These are phyloP conservation scores for Rosa persica DNA, from an alignment of 306 rosid species.

Conservation along the genomic window DNA sequence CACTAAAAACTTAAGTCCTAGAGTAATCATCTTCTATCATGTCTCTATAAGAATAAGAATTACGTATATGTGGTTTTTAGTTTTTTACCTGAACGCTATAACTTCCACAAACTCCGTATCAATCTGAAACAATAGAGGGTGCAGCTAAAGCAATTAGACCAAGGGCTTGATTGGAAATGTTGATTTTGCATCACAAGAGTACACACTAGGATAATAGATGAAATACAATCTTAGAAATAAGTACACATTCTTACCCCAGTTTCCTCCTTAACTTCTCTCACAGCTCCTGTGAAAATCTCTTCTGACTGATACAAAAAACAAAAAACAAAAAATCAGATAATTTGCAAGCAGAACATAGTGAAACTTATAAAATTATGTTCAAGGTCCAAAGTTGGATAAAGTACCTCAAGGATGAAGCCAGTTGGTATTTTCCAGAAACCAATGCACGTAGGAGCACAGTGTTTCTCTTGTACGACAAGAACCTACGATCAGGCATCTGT, in stretches of 20 bases:
- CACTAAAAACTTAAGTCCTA: neutral
- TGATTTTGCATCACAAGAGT: neutral
- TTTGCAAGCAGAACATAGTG: constrained; percentile 3
- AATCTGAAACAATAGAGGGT: constrained; percentile 52
- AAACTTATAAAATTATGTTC: neutral
- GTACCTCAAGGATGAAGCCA: constrained; percentile 89
- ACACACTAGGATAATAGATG: neutral
- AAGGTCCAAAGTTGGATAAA: constrained; percentile 2
- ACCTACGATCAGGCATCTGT: constrained; percentile 44
- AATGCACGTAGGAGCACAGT: constrained; percentile 49
- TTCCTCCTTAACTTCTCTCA: constrained; percentile 98
- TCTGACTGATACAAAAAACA: constrained; percentile 61
- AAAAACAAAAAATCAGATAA: constrained; percentile 29
- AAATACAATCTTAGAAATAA: no score
- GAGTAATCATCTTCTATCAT: neutral
- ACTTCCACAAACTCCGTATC: constrained; percentile 89
- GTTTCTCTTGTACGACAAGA: constrained; percentile 92
- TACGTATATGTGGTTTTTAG: neutral
- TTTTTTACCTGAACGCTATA: constrained; percentile 82
- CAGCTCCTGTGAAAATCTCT: constrained; percentile 85
- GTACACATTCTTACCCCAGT: constrained; percentile 63
- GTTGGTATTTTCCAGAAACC: constrained; percentile 98
- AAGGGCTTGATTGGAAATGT: neutral
- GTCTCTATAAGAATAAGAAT: neutral
- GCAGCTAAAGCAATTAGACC: constrained; percentile 24